phyloP scores from a whole-genome alignment of 148 eudicot genomes.

The Amaranthus hypochondriacus region DNA sequence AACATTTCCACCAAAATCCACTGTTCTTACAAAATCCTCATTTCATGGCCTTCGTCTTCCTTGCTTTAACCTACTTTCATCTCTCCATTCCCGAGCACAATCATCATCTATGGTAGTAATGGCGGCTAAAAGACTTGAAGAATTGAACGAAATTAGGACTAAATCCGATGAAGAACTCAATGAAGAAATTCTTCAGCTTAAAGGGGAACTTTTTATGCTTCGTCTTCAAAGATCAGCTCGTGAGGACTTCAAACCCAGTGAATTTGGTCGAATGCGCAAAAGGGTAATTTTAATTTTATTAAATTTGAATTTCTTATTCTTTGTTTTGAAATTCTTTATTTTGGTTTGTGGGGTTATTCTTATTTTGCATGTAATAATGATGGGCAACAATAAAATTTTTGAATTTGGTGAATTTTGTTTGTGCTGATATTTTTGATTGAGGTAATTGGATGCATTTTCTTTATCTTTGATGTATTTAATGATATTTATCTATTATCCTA shows the following conservation, averaged over 20 bases:
- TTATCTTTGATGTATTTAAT: background rate
- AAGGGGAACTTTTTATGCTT: constrained; percentile 91
- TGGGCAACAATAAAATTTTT: background rate
- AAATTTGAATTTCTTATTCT: background rate
- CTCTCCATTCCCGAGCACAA: constrained; percentile 17
- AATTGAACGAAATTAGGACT: constrained; percentile 65
- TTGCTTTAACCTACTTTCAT: background rate
- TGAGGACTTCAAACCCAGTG: constrained; percentile 79
- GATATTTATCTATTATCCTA: too few relatives aligned
- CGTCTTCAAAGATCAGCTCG: constrained; percentile 69
- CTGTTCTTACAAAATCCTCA: constrained; percentile 33
- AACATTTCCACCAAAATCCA: constrained; percentile 34
- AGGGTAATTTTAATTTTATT: constrained; percentile 36
- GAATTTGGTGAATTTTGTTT: background rate
- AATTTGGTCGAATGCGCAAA: constrained; percentile 77
- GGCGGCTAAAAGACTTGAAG: constrained; percentile 82
- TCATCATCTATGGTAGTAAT: constrained; percentile 35
- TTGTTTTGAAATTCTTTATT: background rate
- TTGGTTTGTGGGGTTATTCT: constrained; percentile 1
- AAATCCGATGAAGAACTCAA: constrained; percentile 65
- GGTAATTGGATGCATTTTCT: background rate
- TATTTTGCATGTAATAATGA: background rate
- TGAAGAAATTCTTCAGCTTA: constrained; percentile 74
- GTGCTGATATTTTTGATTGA: background rate
- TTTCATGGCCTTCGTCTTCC: constrained; percentile 59